Base-by-base conservation (phyloP, 805 yeast species). In the Kuraishia floccosa region DNA sequence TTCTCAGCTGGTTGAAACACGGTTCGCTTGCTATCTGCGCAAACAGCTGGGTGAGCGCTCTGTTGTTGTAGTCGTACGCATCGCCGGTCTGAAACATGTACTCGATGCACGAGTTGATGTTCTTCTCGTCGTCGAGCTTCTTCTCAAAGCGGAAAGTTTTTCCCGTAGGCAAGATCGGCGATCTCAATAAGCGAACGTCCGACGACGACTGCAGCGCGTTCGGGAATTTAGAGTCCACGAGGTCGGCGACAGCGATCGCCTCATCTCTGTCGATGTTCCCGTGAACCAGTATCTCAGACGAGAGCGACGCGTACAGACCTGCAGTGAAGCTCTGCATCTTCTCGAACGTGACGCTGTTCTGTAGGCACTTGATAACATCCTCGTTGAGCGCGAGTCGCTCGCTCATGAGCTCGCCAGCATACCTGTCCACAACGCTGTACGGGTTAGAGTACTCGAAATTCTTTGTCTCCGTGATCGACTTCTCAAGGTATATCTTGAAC, bases 41-140 rank as follows among this genome's bases (percentile, higher is more conserved):
- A 28, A 84, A 54, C 31, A 89, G 55, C 30, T 78, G 84, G 9
- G 80, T 64, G 33, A 68, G 46, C 1, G 76, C 68, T 27, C 73
- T 56, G 19, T 49, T 42, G 5, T 52, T 42, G 27, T 50, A 54
- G n/a, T 45, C 32, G 53, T 80, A 61, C 37, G 61, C 42, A 38
- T 62, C 43, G 10, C 81, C 85, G 23, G 84, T 51, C 52, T 85
- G 94, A 28, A 77, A 59, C 38, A 71, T 74, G 44, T 83, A 73
- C 42, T 83, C 93, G 41, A 86, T 72, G 51, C 94, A 82, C 0
- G 94, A 80, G 47, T 89, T 89, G 35, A 79, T 66, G 49, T 89
- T 84, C 33, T 74, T 59, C 3, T 66, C 58, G 50, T 87, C 96
- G 27, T 65, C 70, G 30, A 80, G 54, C 1, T 42, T 35, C 17